Percentiles rank a stretch among this genome's conserved stretches.
These are phyloP conservation scores for Coniophora puteana DNA, from an alignment of 1,284 basidiomycete species.

Conservation along the genomic window DNA sequence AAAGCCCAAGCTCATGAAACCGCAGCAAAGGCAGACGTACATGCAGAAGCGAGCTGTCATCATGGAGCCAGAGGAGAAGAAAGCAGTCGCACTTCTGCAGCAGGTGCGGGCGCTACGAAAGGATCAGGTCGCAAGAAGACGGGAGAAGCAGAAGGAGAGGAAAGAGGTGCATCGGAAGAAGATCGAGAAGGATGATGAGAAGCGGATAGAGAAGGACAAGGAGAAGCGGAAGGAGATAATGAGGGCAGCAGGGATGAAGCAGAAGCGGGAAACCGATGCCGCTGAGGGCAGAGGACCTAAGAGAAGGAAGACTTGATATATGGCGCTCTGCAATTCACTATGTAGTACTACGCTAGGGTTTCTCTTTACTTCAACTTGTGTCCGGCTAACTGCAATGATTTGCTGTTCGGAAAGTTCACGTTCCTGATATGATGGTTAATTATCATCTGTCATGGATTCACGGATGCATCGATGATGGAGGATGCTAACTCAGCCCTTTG, in stretches of 20 bases:
- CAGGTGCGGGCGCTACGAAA: conserved; percentile 92
- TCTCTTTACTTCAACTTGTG: too few relatives aligned
- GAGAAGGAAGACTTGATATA: conserved; percentile 36
- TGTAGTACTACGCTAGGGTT: too few relatives aligned
- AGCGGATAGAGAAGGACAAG: conserved; percentile 69
- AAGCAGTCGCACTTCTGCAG: conserved; percentile 89
- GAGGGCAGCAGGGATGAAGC: conserved; percentile 70
- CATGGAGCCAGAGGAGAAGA: conserved; percentile 92
- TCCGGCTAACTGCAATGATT: too few relatives aligned
- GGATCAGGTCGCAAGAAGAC: conserved; percentile 76
- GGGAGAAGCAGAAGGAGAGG: conserved; percentile 81
- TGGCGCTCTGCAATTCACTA: too few relatives aligned
- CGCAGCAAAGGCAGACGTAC: conserved; percentile 77
- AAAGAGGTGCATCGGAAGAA: conserved; percentile 63
- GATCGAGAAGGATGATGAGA: conserved; percentile 65
- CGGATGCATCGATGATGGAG: too few relatives aligned
- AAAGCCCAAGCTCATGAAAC: conserved; percentile 84
- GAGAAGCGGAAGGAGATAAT: conserved; percentile 81
- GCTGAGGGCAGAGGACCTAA: conserved; percentile 57
- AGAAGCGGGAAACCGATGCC: conserved; percentile 56
- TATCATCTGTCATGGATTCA: too few relatives aligned
- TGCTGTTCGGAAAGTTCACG: too few relatives aligned
- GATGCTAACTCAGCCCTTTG: too few relatives aligned
- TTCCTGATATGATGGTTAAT: too few relatives aligned
- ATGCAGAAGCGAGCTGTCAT: conserved; percentile 92